Evolutionary conservation across 257 asterid species (phyloP).

Genomic region (Nyctanthes arbortristis): DNA sequence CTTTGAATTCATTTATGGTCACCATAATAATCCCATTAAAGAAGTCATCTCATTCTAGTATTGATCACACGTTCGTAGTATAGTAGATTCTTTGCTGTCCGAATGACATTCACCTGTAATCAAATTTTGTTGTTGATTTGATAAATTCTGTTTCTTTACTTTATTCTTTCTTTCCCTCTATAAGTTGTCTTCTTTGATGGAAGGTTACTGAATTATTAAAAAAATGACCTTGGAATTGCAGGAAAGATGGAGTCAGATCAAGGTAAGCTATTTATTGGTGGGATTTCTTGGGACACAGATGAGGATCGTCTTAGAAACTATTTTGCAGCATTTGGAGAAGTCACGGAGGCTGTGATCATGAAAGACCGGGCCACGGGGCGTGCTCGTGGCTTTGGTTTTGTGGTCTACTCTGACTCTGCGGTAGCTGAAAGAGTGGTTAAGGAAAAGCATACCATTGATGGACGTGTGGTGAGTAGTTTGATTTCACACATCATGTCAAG

Average conservation of each 20-base stretch:
- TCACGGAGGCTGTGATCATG: conserved; percentile 87
- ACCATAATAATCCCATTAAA: no score
- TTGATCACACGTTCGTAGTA: conserved; percentile 21
- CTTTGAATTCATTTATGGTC: conserved; percentile 3
- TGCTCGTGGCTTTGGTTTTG: conserved; percentile 87
- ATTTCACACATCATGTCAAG: background rate
- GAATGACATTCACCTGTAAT: conserved; percentile 5
- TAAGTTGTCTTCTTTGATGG: conserved; percentile 9
- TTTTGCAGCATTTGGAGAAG: conserved; percentile 68
- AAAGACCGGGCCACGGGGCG: conserved; percentile 80
- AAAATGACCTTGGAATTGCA: conserved; percentile 29
- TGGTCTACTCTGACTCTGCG: conserved; percentile 66
- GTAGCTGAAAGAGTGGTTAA: conserved; percentile 79
- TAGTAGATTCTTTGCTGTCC: conserved; percentile 15
- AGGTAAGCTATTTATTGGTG: conserved; percentile 86
- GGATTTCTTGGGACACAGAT: conserved; percentile 95
- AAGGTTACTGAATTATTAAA: conserved; percentile 14
- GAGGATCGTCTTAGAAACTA: conserved; percentile 79
- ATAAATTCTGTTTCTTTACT: conserved; percentile 2
- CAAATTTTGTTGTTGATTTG: conserved; percentile 15
- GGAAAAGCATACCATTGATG: conserved; percentile 81
- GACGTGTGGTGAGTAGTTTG: conserved; percentile 57
- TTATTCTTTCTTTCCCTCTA: conserved; percentile 1
- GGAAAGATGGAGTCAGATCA: conserved; percentile 80
- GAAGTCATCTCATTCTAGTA: conserved; percentile 16